Percentiles rank a stretch among this genome's conserved stretches.
Evolutionary conservation across 2,329 filamentous ascomycete species (phyloP).

Genomic region (Colletotrichum liriopes): DNA sequence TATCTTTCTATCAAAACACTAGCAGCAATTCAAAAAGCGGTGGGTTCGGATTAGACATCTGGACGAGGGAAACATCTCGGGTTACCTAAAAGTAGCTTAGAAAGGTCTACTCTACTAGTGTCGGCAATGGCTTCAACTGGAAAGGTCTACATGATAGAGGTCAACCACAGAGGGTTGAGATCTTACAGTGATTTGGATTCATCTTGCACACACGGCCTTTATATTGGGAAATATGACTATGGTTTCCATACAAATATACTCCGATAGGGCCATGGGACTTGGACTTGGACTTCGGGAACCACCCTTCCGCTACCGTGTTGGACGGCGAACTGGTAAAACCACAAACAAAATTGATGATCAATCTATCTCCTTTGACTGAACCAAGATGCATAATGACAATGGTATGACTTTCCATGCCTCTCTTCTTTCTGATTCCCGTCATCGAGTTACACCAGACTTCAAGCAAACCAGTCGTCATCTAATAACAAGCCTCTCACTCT

Average conservation of each 20-base stretch:
- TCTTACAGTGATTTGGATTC: not conserved
- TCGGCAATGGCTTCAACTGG: not conserved
- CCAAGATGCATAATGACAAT: too few relatives aligned
- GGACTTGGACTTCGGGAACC: not conserved
- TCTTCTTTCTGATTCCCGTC: too few relatives aligned
- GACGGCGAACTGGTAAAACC: not conserved
- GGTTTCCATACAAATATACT: not conserved
- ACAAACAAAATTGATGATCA: not conserved
- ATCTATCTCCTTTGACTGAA: not conserved
- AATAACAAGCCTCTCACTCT: not conserved
- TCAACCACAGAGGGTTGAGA: not conserved
- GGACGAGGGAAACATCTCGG: not conserved
- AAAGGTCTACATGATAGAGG: not conserved
- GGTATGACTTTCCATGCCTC: too few relatives aligned
- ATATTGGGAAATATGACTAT: too few relatives aligned
- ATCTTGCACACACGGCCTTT: not conserved
- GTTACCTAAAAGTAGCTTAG: too few relatives aligned
- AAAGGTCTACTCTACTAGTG: too few relatives aligned
- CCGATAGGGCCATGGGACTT: not conserved
- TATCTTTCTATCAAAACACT: not conserved
- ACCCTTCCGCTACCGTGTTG: not conserved
- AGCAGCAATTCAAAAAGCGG: not conserved
- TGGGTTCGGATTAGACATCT: not conserved
- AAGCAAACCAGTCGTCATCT: not conserved
- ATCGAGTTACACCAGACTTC: not conserved